Evolutionary conservation across 768 basidiomycete genomes (phyloP), one percentile per base, ranked within the genome.

Genomic region (Porphyrellus cyaneotinctus): DNA sequence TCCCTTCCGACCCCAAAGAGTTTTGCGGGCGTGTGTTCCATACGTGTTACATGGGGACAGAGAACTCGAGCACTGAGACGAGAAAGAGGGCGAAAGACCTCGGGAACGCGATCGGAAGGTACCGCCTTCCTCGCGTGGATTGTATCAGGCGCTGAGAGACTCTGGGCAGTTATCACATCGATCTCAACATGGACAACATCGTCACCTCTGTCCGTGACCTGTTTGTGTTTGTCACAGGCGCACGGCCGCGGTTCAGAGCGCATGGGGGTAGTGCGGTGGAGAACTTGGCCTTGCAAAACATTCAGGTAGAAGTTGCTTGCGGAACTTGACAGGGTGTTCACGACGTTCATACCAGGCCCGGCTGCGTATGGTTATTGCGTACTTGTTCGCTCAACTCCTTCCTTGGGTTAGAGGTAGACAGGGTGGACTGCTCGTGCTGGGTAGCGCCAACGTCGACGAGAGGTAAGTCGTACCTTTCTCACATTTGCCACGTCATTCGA

Each of bases 21-120:
- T 93, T 97, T 61, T 83, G 84, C 24, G 77, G 75, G 48, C 78
- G 92, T 23, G 85, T 98, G 49, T 95, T 99, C 75, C 95, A 98
- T 69, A 95, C 95, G 0, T 97, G 93, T 70, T 99, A 95, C 71
- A 98, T 99, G 97, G 95, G 95, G 6, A 99, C 97, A 0, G 91
- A 94, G 69, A 95, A 98, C 67, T 97, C 95, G 8, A 91, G 87
- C 54, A 69, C 69, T 0, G 97, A 97, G 61, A 98, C 97, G 8
- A 75, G 92, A 12, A 72, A 77, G 55, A 77, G 97, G 31, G 97
- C 97, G 1, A 95, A 91, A 67, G 83, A 88, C 39, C 80, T 99
- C 4, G 83, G 90, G 7, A 78, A 84, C 35, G 88, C 91, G 0
- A 95, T 99, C 49, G 95, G 95, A 64, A 88, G 90, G 95, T 91